Conservation (phyloP, 176 grass and related monocot species). For the Avena atlantica region DNA sequence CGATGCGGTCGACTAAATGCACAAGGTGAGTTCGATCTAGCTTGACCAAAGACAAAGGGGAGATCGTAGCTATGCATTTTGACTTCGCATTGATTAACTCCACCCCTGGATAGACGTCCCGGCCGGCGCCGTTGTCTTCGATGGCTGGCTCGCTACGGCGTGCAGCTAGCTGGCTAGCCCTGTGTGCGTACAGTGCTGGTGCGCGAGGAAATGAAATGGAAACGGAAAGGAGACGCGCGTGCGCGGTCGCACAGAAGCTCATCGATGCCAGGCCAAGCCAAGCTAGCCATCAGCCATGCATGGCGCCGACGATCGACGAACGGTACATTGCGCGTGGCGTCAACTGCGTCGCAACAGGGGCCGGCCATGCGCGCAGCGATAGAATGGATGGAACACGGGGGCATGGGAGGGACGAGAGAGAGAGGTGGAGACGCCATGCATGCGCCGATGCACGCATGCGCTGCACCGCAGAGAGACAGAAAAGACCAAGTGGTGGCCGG, state of each 20-base stretch:
- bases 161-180: neutral
- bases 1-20: too few species aligned
- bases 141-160: neutral
- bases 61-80: too few species aligned
- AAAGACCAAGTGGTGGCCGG: neutral
- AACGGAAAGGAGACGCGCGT: neutral
- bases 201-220: neutral
- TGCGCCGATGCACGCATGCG: slow-evolving; percentile 7
- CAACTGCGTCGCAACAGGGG: neutral
- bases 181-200: neutral
- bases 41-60: too few species aligned
- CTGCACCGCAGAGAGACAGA: neutral
- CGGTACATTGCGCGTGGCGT: slow-evolving; percentile 11
- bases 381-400: slow-evolving; percentile 2
- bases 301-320: neutral
- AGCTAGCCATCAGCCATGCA: too few species aligned
- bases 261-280: neutral
- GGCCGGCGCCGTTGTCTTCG: neutral
- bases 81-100: slow-evolving; percentile 12
- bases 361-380: slow-evolving; percentile 12
- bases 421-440: slow-evolving; percentile 9
- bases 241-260: neutral
- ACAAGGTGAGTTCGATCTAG: too few species aligned
- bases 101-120: neutral
- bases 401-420: slow-evolving; percentile 10